phyloP scores from a whole-genome alignment of 495 filamentous ascomycete species.

The Penicillium macrosclerotiorum region DNA sequence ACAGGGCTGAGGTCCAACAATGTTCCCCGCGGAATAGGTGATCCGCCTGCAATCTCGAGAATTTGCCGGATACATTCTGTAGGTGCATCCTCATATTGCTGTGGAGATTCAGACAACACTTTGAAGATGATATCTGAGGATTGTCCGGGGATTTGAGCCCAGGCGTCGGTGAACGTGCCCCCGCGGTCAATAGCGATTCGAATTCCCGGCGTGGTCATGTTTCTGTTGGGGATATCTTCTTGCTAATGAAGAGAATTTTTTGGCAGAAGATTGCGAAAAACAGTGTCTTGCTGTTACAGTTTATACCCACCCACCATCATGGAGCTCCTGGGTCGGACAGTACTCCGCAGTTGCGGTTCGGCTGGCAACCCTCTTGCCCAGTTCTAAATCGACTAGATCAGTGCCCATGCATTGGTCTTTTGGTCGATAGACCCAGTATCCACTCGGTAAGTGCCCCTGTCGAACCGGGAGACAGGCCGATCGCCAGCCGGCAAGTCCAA shows the following conservation, averaged over 20 bases:
- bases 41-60: not conserved
- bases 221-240: too few species aligned
- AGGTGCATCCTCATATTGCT: slow-evolving; percentile 7
- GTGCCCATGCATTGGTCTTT: too few species aligned
- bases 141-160: slow-evolving; percentile 1
- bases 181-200: slow-evolving; percentile 8
- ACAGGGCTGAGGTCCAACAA: slow-evolving; percentile 1
- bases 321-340: too few species aligned
- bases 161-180: slow-evolving; percentile 7
- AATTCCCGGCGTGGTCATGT: slow-evolving; percentile 3
- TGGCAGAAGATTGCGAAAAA: too few species aligned
- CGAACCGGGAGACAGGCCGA: not conserved
- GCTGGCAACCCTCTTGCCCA: too few species aligned
- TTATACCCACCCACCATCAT: too few species aligned
- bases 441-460: not conserved
- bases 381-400: too few species aligned
- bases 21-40: slow-evolving; percentile 2
- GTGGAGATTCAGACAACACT: slow-evolving; percentile 1
- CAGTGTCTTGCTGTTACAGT: too few species aligned
- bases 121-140: slow-evolving; percentile 8
- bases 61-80: slow-evolving; percentile 7
- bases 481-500: not conserved
- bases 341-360: not conserved
- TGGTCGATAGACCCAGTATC: too few species aligned
- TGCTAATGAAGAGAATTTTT: too few species aligned